Conservation (phyloP, 345 rosid species). For the Bruguiera sexangula region DNA sequence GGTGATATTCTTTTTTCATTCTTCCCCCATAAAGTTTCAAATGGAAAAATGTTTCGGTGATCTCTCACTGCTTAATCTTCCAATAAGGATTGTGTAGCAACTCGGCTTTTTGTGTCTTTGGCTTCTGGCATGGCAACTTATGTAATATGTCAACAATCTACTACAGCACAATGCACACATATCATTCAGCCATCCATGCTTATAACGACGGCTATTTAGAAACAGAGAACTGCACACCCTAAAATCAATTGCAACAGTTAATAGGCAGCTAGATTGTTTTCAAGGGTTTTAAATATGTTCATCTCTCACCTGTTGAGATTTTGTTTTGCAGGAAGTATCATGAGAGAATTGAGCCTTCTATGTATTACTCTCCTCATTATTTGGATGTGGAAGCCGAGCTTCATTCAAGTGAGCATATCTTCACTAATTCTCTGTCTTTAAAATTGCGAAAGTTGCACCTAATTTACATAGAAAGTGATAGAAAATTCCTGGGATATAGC, state of each 20-base stretch:
- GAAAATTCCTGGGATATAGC: not conserved
- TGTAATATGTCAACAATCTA: no score
- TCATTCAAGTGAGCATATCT: slow-evolving; percentile 42
- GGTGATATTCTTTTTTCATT: slow-evolving; percentile 29
- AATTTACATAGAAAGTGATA: not conserved
- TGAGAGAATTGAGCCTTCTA: slow-evolving; percentile 38
- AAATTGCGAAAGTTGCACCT: not conserved
- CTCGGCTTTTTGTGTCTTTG: no score
- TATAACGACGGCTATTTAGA: no score
- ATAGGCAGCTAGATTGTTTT: not conserved
- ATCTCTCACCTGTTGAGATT: not conserved
- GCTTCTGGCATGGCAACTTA: no score
- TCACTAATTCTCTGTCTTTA: not conserved
- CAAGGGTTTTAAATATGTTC: no score
- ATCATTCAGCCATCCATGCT: no score
- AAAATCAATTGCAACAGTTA: not conserved
- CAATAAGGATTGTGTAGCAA: no score
- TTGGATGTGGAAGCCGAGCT: slow-evolving; percentile 46
- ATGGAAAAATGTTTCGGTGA: not conserved
- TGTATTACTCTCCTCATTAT: slow-evolving; percentile 35
- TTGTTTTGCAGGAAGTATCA: slow-evolving; percentile 40
- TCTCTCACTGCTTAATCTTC: no score
- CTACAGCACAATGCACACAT: no score
- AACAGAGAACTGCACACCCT: no score
- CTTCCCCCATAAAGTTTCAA: not conserved